phyloP scores from a whole-genome alignment of 2,329 filamentous ascomycete genomes.

The Escovopsis weberi region DNA sequence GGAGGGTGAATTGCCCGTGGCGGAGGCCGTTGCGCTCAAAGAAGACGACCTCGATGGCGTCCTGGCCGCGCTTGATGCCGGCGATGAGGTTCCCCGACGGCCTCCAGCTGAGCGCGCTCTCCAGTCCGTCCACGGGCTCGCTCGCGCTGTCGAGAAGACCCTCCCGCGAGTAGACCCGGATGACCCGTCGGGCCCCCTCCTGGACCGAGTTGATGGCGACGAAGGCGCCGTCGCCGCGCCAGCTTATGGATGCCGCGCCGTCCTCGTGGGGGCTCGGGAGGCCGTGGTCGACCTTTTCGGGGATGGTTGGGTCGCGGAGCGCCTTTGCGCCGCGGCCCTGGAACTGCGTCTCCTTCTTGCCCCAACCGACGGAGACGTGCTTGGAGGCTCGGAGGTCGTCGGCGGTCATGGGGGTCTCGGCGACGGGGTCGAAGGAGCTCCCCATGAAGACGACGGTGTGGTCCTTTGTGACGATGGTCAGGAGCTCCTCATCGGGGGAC shows the following conservation, averaged over 20 bases:
- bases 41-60: slow-evolving; percentile 70
- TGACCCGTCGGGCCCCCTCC: slow-evolving; percentile 53
- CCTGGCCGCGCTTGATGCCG: slow-evolving; percentile 58
- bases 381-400: slow-evolving; percentile 79
- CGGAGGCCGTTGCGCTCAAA: slow-evolving; percentile 95
- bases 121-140: slow-evolving; percentile 87
- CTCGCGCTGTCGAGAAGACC: slow-evolving; percentile 84
- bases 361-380: slow-evolving; percentile 95
- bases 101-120: slow-evolving; percentile 77
- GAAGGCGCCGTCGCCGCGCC: slow-evolving; percentile 88
- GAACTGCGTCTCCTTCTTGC: slow-evolving; percentile 96
- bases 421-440: slow-evolving; percentile 70
- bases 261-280: slow-evolving; percentile 62
- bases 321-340: slow-evolving; percentile 80
- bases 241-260: slow-evolving; percentile 58
- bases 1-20: slow-evolving; percentile 86
- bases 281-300: slow-evolving; percentile 80
- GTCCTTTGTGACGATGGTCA: slow-evolving; percentile 68
- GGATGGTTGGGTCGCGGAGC: slow-evolving; percentile 83
- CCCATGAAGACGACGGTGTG: slow-evolving; percentile 86
- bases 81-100: slow-evolving; percentile 84
- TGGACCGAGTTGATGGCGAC: slow-evolving; percentile 77
- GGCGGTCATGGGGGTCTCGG: slow-evolving; percentile 53
- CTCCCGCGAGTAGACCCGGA: slow-evolving; percentile 83
- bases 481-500: slow-evolving; percentile 88